A percentile compares a stretch with the other conserved stretches of the same genome.
phyloP scores from a whole-genome alignment of 176 grass and related monocot species.

The Dactylis glomerata region DNA sequence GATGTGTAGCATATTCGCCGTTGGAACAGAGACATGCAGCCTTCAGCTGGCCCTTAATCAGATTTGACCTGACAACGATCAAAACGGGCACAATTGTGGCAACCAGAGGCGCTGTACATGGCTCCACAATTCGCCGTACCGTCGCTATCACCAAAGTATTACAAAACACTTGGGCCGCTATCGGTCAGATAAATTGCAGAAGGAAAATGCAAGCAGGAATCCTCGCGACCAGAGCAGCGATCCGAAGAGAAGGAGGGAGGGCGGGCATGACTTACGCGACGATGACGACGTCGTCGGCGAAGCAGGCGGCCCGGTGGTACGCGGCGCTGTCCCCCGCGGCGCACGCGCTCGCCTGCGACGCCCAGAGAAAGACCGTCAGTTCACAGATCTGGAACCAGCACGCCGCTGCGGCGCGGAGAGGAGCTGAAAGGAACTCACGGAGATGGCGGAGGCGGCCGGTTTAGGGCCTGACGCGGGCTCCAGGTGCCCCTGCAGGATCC shows the following conservation, averaged over 20 bases:
- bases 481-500: conserved; percentile 72
- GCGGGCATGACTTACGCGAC: conserved; percentile 62
- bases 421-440: conserved; percentile 16
- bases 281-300: conserved; percentile 90
- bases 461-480: conserved; percentile 29
- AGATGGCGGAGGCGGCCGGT: conserved; percentile 32
- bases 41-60: neutral
- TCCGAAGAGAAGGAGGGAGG: neutral
- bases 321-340: conserved; percentile 57
- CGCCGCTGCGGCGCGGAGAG: neutral
- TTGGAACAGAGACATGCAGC: neutral
- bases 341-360: conserved; percentile 56
- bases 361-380: neutral
- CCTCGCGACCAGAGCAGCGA: neutral
- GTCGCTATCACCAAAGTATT: neutral
- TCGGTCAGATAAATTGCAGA: neutral
- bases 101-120: neutral
- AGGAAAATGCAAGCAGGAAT: neutral
- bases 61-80: neutral
- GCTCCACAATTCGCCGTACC: neutral
- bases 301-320: conserved; percentile 54
- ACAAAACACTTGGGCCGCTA: neutral
- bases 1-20: neutral
- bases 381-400: conserved; percentile 14
- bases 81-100: neutral